Evolutionary conservation across 2,329 filamentous ascomycete genomes (phyloP).

Genomic region (Epicoccum nigrum): DNA sequence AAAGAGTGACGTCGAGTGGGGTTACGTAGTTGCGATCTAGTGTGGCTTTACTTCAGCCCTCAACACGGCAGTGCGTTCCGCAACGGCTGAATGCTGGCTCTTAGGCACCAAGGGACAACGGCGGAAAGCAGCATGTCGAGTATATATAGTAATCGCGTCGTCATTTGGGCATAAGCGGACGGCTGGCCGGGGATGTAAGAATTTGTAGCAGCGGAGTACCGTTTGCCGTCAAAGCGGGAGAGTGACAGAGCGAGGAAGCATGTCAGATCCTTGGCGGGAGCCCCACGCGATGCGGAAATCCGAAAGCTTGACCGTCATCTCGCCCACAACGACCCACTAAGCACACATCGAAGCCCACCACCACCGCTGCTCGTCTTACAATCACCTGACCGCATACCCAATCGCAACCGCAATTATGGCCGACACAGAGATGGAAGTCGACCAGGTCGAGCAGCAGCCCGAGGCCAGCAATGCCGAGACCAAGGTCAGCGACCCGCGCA

Average conservation of each 20-base stretch:
- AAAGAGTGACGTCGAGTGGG: slow-evolving; percentile 20
- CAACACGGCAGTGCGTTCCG: neutral
- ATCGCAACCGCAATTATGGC: slow-evolving; percentile 45
- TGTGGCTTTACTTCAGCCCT: slow-evolving; percentile 7
- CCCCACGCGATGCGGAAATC: slow-evolving; percentile 7
- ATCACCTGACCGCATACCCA: slow-evolving; percentile 5
- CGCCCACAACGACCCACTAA: slow-evolving; percentile 15
- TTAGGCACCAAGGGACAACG: neutral
- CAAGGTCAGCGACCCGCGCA: slow-evolving; percentile 71
- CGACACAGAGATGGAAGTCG: slow-evolving; percentile 55
- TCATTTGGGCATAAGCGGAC: neutral
- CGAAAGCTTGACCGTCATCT: slow-evolving; percentile 17
- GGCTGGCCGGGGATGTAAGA: neutral
- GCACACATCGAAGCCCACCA: slow-evolving; percentile 9
- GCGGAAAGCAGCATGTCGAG: neutral
- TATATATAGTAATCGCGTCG: neutral
- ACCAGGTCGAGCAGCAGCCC: slow-evolving; percentile 43
- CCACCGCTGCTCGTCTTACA: slow-evolving; percentile 4
- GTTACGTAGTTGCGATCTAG: slow-evolving; percentile 9
- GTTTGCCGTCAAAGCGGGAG: neutral
- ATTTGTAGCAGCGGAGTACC: slow-evolving; percentile 2
- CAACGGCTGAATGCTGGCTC: neutral
- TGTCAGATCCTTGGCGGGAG: neutral
- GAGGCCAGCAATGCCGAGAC: slow-evolving; percentile 50
- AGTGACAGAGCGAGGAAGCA: neutral